Base-by-base conservation (phyloP, 2,329 filamentous ascomycete genomes). In the Botrytis elliptica region DNA sequence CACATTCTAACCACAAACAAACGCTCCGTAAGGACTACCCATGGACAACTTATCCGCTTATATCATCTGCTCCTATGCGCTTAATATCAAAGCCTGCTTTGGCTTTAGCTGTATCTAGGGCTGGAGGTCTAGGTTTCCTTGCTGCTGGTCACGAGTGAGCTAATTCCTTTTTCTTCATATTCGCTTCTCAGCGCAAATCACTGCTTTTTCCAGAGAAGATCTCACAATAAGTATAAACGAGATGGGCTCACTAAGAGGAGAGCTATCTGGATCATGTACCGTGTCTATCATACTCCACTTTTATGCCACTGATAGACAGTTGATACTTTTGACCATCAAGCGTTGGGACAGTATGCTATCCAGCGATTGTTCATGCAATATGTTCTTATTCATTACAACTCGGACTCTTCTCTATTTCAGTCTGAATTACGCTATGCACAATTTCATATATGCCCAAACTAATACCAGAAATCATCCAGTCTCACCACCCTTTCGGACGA, bases 11-110 rank as follows among this genome's bases (percentile, higher is more conserved):
- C 57, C 66, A 73, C 20, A 70, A 62, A 33, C 55, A 73, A 70
- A 70, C 65, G 12, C 72, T 74, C 40, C 59, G 70, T 38, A 71
- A 66, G n/a, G 68, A 71, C 60, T 75, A 74, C 25, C 72, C 74
- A 68, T 75, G 74, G 74, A 72, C 59, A 44, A 44, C 63, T 29
- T 60, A 69, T 63, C 74, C 74, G 29, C 55, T 92, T 33, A 85
- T 94, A 44, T 84, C 86, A 64, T 84, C 85, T 55, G 91, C 90
- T 1, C 92, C 92, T 0, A 93, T 94, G 92, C 87, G 90, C 64
- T 84, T 89, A 52, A 88, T 93, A 86, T 77, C 85, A 81, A 79
- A 86, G 80, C 75, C 85, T 79, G 77, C 82, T 0, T 85, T 93
- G 4, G 89, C 90, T 4, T 83, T 89, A 46, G 86, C 89, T 62